These are phyloP conservation scores for Rhodamnia rubescens DNA, from an alignment of 345 rosid genomes.

Conservation along the genomic window DNA sequence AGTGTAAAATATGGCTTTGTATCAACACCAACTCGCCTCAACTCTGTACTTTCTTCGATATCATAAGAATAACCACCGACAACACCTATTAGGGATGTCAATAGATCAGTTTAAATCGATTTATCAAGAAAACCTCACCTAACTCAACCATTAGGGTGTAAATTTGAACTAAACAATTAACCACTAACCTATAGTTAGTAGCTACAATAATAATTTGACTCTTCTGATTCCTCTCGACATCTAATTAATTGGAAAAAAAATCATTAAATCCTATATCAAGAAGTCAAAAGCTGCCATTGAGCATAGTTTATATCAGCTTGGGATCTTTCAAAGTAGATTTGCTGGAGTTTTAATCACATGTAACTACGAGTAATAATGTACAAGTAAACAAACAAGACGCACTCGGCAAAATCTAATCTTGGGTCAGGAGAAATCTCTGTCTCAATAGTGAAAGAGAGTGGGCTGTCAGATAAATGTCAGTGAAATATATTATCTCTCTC, in stretches of 20 bases:
- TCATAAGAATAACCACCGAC: not conserved
- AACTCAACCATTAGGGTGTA: no score
- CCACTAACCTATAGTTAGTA: not conserved
- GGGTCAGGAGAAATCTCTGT: conserved; percentile 7
- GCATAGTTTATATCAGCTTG: not conserved
- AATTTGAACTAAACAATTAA: no score
- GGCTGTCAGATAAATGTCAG: not conserved
- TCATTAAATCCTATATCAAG: not conserved
- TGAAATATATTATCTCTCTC: not conserved
- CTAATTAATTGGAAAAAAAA: not conserved
- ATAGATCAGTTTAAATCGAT: no score
- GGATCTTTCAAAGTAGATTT: conserved; percentile 19
- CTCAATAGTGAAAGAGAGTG: not conserved
- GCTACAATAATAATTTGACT: not conserved
- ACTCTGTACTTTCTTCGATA: not conserved
- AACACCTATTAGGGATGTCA: not conserved
- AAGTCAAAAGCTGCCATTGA: not conserved
- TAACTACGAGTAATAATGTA: not conserved
- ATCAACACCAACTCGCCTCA: not conserved
- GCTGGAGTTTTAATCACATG: not conserved
- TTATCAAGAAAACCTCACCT: no score
- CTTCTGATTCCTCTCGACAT: not conserved
- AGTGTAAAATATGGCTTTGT: not conserved
- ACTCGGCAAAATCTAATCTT: conserved; percentile 17
- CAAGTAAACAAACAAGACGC: not conserved